Conservation (phyloP, 208 protist genomes). For the Trypanosoma cruzi region DNA sequence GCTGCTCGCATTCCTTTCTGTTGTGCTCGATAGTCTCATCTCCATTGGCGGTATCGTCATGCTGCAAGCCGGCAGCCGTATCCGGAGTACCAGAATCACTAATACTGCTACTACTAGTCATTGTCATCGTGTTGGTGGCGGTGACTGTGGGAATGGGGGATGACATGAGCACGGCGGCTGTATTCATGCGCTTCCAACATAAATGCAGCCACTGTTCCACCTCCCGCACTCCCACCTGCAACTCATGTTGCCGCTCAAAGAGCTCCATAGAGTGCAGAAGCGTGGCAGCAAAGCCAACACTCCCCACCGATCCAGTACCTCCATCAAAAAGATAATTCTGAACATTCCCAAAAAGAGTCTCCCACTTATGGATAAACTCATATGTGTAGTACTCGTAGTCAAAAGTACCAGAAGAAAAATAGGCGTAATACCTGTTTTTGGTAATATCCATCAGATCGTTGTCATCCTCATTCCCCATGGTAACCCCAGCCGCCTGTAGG, state of each 20-base stretch:
- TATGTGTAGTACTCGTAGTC: constrained; percentile 55
- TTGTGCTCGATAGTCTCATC: too few species aligned
- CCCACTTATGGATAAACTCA: constrained; percentile 44
- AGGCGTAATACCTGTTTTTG: constrained; percentile 18
- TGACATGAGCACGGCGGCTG: too few species aligned
- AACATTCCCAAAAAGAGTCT: constrained; percentile 40
- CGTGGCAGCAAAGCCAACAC: constrained; percentile 51
- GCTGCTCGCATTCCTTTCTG: too few species aligned
- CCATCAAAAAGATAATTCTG: constrained; percentile 32
- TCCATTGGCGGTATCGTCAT: too few species aligned
- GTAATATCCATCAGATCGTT: constrained; percentile 8
- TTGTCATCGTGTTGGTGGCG: too few species aligned
- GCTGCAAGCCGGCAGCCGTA: too few species aligned
- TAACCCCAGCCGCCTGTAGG: constrained; percentile 12
- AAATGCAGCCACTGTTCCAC: constrained; percentile 38
- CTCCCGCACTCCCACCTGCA: constrained; percentile 39
- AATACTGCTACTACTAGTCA: too few species aligned
- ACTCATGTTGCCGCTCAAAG: constrained; percentile 49
- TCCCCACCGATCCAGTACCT: constrained; percentile 11
- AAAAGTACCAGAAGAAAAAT: constrained; percentile 33
- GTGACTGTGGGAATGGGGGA: too few species aligned
- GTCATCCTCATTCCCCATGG: not conserved
- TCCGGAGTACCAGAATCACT: too few species aligned
- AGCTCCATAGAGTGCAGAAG: constrained; percentile 72
- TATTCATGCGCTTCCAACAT: constrained; percentile 32